Evolutionary conservation across 148 eudicot species (phyloP).

Genomic region (Polygonum maritimum): DNA sequence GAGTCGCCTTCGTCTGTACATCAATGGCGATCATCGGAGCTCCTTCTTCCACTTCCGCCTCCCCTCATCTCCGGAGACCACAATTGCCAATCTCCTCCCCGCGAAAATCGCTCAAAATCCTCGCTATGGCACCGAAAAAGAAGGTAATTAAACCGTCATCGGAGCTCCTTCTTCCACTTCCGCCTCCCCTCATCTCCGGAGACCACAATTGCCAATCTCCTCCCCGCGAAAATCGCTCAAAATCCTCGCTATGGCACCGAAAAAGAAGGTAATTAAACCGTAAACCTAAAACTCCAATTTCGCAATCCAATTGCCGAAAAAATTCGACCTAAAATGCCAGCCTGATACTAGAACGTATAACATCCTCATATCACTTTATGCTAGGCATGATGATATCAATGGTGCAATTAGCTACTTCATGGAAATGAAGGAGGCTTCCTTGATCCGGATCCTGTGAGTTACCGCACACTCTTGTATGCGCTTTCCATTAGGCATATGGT

Average conservation of each 20-base stretch:
- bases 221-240: slow-evolving; percentile 21
- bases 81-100: slow-evolving; percentile 7
- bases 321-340: slow-evolving; percentile 31
- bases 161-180: background rate
- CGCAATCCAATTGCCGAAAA: too few relatives aligned
- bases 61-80: slow-evolving; percentile 3
- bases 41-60: background rate
- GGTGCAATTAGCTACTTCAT: slow-evolving; percentile 50
- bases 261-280: slow-evolving; percentile 40
- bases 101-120: slow-evolving; percentile 25
- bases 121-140: slow-evolving; percentile 81
- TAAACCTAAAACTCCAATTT: slow-evolving; percentile 4
- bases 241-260: slow-evolving; percentile 76
- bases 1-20: background rate
- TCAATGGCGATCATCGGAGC: slow-evolving; percentile 4
- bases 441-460: slow-evolving; percentile 74
- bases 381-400: slow-evolving; percentile 58
- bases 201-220: background rate
- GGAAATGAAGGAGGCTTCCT: slow-evolving; percentile 64
- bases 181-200: slow-evolving; percentile 4
- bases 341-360: slow-evolving; percentile 88
- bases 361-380: slow-evolving; percentile 75
- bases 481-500: slow-evolving; percentile 81
- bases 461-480: slow-evolving; percentile 80
- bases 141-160: slow-evolving; percentile 36